These are phyloP conservation scores for Colletotrichum tanaceti DNA, from an alignment of 2,329 filamentous ascomycete species.

Conservation along the genomic window DNA sequence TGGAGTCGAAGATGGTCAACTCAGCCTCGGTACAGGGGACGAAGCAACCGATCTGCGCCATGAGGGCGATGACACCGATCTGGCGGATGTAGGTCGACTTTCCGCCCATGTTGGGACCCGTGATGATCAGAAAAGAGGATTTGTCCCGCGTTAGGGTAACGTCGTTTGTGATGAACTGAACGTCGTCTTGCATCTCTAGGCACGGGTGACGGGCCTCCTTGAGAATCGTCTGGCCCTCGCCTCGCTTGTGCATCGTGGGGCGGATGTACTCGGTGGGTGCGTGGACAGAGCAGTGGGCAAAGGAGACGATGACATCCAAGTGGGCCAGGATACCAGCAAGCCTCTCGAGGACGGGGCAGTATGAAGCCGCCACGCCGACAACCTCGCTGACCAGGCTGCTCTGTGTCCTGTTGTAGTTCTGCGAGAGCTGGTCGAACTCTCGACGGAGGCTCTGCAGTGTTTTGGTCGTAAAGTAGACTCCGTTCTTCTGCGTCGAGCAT, in stretches of 20 bases:
- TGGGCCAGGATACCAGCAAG: conserved; percentile 90
- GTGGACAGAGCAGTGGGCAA: conserved; percentile 93
- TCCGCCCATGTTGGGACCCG: conserved; percentile 98
- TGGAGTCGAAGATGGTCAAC: conserved; percentile 95
- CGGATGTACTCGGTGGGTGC: conserved; percentile 92
- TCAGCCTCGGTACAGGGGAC: conserved; percentile 93
- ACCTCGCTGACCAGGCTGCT: conserved; percentile 91
- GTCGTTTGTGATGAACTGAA: conserved; percentile 98
- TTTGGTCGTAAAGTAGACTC: conserved; percentile 95
- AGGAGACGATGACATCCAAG: conserved; percentile 92
- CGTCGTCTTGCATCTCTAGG: conserved; percentile 98
- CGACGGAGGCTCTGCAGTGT: conserved; percentile 82
- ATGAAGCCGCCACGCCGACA: conserved; percentile 91
- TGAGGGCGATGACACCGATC: conserved; percentile 94
- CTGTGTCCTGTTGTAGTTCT: conserved; percentile 96
- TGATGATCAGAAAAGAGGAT: conserved; percentile 95
- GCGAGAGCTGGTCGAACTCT: conserved; percentile 92
- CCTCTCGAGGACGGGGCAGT: conserved; percentile 90
- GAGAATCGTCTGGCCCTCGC: conserved; percentile 88
- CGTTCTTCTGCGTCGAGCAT: conserved; percentile 98
- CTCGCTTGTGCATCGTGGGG: conserved; percentile 89
- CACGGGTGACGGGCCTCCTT: conserved; percentile 95
- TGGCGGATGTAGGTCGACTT: conserved; percentile 99
- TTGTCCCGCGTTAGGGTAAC: conserved; percentile 81
- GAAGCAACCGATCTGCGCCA: conserved; percentile 97